phyloP scores from a whole-genome alignment of 2,329 filamentous ascomycete species.

The Pseudocercospora ulei region DNA sequence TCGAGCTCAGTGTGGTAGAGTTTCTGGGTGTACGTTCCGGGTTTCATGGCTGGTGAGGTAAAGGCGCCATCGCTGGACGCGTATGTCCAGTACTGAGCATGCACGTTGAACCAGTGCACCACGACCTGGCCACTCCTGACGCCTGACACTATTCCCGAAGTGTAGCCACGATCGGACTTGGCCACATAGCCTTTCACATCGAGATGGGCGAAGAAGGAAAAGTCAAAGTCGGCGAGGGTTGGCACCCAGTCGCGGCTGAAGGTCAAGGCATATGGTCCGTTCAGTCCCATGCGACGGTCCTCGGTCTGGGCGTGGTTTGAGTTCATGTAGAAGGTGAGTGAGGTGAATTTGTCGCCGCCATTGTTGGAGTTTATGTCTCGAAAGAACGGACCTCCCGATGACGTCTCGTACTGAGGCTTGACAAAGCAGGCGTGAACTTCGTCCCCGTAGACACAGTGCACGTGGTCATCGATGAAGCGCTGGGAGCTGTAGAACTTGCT shows the following conservation, averaged over 20 bases:
- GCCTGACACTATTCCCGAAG: conserved; percentile 53
- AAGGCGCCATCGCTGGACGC: conserved; percentile 48
- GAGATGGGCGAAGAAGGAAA: conserved; percentile 52
- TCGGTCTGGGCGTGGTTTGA: conserved; percentile 56
- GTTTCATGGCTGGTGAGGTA: conserved; percentile 57
- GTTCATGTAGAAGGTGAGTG: conserved; percentile 61
- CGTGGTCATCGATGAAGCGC: conserved; percentile 59
- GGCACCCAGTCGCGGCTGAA: conserved; percentile 53
- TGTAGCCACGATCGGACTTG: conserved; percentile 48
- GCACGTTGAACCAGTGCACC: conserved; percentile 55
- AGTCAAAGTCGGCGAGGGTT: conserved; percentile 40
- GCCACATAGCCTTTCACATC: conserved; percentile 51
- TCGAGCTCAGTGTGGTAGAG: conserved; percentile 53
- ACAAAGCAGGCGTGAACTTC: conserved; percentile 53
- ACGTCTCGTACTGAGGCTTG: conserved; percentile 50
- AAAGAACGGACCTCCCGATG: conserved; percentile 56
- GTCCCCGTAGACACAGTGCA: conserved; percentile 51
- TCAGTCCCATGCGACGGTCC: conserved; percentile 51
- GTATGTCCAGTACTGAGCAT: conserved; percentile 57
- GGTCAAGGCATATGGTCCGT: conserved; percentile 55
- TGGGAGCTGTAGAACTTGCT: conserved; percentile 62
- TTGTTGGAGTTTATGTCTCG: conserved; percentile 58
- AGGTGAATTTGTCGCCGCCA: conserved; percentile 45
- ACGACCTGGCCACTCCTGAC: conserved; percentile 46
- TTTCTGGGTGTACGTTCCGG: conserved; percentile 59